Conservation (phyloP, 441 rosid species). For the Adansonia rubrostipa region DNA sequence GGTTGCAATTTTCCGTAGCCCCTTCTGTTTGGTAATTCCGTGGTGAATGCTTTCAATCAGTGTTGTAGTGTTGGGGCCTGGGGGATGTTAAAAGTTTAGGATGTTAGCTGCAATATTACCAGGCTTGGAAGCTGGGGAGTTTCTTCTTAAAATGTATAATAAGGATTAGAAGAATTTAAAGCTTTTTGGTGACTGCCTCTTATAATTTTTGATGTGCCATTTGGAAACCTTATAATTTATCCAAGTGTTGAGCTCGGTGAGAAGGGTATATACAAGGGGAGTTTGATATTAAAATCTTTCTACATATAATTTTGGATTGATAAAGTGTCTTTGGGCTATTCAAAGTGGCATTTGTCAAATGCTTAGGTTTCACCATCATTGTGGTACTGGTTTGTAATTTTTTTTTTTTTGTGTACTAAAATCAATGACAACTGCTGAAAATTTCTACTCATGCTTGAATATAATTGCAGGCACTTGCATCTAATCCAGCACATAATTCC, state of each 20-base stretch:
- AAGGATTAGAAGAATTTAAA: background rate
- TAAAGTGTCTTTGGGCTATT: background rate
- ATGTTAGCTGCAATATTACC: background rate
- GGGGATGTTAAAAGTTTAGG: background rate
- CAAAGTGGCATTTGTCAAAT: background rate
- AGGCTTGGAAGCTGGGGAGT: background rate
- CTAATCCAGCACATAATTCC: conserved; percentile 82
- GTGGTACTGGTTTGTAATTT: background rate
- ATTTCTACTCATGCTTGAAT: background rate
- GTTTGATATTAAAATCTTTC: background rate
- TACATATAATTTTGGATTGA: background rate
- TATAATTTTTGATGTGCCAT: background rate
- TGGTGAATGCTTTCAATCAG: background rate
- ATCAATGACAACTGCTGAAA: conserved; percentile 14
- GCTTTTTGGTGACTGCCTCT: background rate
- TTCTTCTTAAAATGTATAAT: background rate
- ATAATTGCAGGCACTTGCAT: conserved; percentile 69
- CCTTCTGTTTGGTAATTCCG: background rate
- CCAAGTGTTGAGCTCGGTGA: background rate
- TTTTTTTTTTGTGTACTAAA: background rate
- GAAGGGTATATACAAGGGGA: background rate
- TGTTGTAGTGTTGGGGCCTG: background rate
- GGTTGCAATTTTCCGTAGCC: background rate
- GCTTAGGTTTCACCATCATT: background rate
- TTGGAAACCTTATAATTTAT: background rate